Conservation (phyloP, 73 alveolate genomes). For the Urostyla sp. region DNA sequence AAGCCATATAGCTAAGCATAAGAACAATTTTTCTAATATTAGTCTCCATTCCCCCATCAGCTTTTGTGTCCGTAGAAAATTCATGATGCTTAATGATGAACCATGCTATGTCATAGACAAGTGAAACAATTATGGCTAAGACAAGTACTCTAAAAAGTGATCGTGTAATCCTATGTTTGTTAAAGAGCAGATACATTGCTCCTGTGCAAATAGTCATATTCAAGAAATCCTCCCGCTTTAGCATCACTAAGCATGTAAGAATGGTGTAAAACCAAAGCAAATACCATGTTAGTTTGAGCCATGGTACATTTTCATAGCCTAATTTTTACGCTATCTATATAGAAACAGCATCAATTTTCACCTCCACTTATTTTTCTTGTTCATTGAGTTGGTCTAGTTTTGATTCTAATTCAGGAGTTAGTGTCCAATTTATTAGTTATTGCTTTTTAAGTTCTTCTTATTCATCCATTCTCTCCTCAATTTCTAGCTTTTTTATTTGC, state of each 20-base stretch:
- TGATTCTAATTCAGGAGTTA: slow-evolving; percentile 27
- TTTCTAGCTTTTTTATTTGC: background rate
- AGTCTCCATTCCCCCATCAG: slow-evolving; percentile 27
- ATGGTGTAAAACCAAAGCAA: slow-evolving; percentile 45
- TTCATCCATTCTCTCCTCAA: slow-evolving; percentile 20
- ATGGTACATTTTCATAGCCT: slow-evolving; percentile 63
- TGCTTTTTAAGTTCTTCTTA: slow-evolving; percentile 16
- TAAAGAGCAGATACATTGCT: slow-evolving; percentile 46
- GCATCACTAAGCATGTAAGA: slow-evolving; percentile 51
- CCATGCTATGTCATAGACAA: slow-evolving; percentile 62
- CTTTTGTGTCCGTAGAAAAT: slow-evolving; percentile 4
- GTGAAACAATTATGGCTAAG: slow-evolving; percentile 31
- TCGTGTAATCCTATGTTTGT: slow-evolving; percentile 40
- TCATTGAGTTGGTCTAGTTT: background rate
- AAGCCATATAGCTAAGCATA: slow-evolving; percentile 21
- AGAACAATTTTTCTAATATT: slow-evolving; percentile 24
- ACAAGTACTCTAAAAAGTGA: slow-evolving; percentile 34
- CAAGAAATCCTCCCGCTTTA: slow-evolving; percentile 52
- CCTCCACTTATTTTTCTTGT: slow-evolving; percentile 16
- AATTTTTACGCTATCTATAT: slow-evolving; percentile 25
- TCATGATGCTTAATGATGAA: slow-evolving; percentile 42
- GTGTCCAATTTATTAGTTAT: background rate
- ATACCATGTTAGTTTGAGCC: slow-evolving; percentile 50
- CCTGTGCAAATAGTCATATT: slow-evolving; percentile 58
- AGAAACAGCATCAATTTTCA: slow-evolving; percentile 45